These are phyloP conservation scores for Clausena lansium DNA, from an alignment of 345 rosid species.

Conservation along the genomic window DNA sequence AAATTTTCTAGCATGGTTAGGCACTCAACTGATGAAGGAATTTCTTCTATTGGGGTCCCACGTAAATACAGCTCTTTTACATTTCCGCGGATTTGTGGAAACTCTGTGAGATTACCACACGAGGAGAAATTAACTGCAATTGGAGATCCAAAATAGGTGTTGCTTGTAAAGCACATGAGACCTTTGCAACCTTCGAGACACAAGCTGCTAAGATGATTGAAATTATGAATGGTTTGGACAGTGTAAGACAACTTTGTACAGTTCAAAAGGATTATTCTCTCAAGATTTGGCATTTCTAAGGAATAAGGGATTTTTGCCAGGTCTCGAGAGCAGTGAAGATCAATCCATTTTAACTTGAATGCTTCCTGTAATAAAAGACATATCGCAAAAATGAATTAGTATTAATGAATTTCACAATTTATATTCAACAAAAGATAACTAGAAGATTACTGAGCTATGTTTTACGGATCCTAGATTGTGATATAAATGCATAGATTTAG, in stretches of 20 bases:
- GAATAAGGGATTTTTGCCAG: neutral
- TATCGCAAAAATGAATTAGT: neutral
- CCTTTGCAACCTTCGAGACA: neutral
- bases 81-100: neutral
- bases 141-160: neutral
- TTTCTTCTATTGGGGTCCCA: neutral
- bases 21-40: neutral
- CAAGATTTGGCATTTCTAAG: neutral
- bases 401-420: too few species aligned
- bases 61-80: neutral
- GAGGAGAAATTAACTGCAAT: neutral
- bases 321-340: neutral
- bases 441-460: too few species aligned
- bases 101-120: neutral
- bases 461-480: too few species aligned
- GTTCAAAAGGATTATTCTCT: neutral
- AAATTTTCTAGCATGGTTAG: neutral
- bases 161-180: neutral
- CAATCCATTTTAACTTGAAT: neutral
- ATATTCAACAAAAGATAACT: too few species aligned
- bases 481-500: too few species aligned
- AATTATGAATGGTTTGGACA: neutral
- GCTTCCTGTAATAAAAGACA: neutral
- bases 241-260: neutral
- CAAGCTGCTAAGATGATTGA: neutral